A percentile compares a stretch with the other conserved stretches of the same genome.
phyloP scores from a whole-genome alignment of 108 stramenopile species.

The Mediolabrus comicus region DNA sequence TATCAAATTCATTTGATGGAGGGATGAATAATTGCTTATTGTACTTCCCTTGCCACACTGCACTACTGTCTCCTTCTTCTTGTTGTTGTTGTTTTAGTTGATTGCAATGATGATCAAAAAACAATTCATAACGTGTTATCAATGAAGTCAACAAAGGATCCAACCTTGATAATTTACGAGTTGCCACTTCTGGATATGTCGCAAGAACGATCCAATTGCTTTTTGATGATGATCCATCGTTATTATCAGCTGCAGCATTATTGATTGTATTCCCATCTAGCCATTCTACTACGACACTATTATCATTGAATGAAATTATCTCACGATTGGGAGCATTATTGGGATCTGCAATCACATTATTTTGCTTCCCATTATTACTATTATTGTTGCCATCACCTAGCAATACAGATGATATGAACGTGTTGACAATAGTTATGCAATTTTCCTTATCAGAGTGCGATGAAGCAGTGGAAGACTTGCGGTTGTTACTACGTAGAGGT shows the following conservation, averaged over 20 bases:
- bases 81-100: background rate
- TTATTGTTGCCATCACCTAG: constrained; percentile 19
- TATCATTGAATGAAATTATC: constrained; percentile 11
- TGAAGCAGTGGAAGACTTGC: background rate
- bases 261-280: constrained; percentile 10
- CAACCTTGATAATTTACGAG: constrained; percentile 28
- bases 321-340: constrained; percentile 18
- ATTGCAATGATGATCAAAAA: constrained; percentile 34
- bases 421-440: constrained; percentile 13
- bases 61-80: background rate
- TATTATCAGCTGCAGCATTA: background rate
- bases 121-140: constrained; percentile 20
- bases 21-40: constrained; percentile 25
- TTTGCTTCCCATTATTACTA: background rate
- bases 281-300: constrained; percentile 32
- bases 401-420: constrained; percentile 28
- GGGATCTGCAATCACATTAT: too few relatives aligned
- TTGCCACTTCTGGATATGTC: constrained; percentile 37
- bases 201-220: constrained; percentile 36
- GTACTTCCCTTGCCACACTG: background rate
- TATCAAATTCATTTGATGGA: constrained; percentile 32
- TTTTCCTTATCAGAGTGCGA: constrained; percentile 24
- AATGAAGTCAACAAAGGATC: constrained; percentile 23
- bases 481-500: constrained; percentile 2
- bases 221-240: background rate